Base-by-base conservation (phyloP, 148 eudicot genomes). In the Hydrangea macrophylla region DNA sequence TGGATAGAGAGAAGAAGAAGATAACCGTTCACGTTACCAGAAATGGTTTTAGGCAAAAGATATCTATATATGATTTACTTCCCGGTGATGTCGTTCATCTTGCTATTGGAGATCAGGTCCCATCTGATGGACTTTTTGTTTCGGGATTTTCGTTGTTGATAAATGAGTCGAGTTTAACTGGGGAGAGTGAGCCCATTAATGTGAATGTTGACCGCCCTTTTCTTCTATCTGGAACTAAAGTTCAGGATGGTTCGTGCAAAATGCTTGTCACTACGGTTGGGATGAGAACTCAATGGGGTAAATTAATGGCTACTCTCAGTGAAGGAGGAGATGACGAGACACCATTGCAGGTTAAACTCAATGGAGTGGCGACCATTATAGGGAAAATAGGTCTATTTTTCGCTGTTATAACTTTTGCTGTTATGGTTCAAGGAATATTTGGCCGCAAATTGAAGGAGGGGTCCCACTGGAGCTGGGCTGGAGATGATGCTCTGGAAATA, bases 251-350 rank as follows among this genome's bases (percentile, higher is more conserved):
- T 17, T 87, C 96, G 9, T 70, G 88, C 63, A 90, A 85, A 71
- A 90, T 90, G 96, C 81, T 90, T 73, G 77, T 87, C 54, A 87
- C 96, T 62, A 90, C 90, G 37, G 96, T 90, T 50, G 96, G 96
- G 55, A 90, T 90, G 96, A 90, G 90, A 77, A 90, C 96, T 10
- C 96, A 90, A 73, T 90, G 96, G 96, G 96, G 96, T 22, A 90
- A 90, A 77, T 69, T 90, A 69, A 85, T 90, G 86, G 96, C 92
- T 58, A 85, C 96, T 35, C 81, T 90, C 31, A 85, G 86, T 72
- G 92, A 90, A 80, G 96, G 90, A 31, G 96, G 96, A 63, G 96
- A 90, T 75, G 96, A 90, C 35, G 96, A 90, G 79, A 90, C 96
- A 30, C 96, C 96, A 22, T 74, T 90, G 71, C 96, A 90, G 73